These are phyloP conservation scores for Suillus sp. DNA, from an alignment of 768 basidiomycete species.

Conservation along the genomic window DNA sequence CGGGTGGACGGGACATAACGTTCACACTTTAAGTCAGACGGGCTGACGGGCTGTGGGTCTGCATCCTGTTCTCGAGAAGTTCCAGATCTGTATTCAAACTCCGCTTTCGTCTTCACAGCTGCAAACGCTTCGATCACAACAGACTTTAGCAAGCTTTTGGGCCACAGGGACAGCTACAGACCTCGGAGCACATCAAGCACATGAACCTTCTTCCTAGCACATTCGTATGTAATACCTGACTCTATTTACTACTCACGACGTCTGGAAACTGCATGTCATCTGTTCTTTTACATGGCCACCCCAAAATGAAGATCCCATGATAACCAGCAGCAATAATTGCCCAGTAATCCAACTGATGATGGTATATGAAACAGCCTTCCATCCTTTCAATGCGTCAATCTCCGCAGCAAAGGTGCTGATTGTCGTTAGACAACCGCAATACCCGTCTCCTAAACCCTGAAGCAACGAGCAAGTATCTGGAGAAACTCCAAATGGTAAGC, in stretches of 20 bases:
- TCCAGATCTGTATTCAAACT: conserved; percentile 30
- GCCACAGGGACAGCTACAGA: background rate
- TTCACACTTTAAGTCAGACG: conserved; percentile 26
- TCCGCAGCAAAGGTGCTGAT: conserved; percentile 93
- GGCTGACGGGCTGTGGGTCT: conserved; percentile 24
- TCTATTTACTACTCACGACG: conserved; percentile 10
- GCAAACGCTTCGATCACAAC: conserved; percentile 5
- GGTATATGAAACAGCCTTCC: conserved; percentile 70
- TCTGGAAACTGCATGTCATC: conserved; percentile 49
- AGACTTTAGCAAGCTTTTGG: background rate
- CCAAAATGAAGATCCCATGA: conserved; percentile 71
- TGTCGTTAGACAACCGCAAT: conserved; percentile 93
- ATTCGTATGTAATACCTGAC: conserved; percentile 10
- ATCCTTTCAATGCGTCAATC: conserved; percentile 53
- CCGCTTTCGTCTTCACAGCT: conserved; percentile 22
- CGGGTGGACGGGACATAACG: conserved; percentile 41
- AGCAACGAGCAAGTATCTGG: conserved; percentile 66
- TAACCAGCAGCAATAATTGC: conserved; percentile 69
- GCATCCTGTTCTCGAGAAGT: conserved; percentile 28
- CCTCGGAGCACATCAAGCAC: background rate
- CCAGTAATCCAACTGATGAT: conserved; percentile 66
- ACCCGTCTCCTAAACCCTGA: conserved; percentile 86
- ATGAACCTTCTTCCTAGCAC: conserved; percentile 11
- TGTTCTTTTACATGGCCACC: conserved; percentile 46
- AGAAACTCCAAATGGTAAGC: conserved; percentile 42